A percentile compares a stretch with the other conserved stretches of the same genome.
Conservation (phyloP, 345 rosid species). For the Firmiana major region DNA sequence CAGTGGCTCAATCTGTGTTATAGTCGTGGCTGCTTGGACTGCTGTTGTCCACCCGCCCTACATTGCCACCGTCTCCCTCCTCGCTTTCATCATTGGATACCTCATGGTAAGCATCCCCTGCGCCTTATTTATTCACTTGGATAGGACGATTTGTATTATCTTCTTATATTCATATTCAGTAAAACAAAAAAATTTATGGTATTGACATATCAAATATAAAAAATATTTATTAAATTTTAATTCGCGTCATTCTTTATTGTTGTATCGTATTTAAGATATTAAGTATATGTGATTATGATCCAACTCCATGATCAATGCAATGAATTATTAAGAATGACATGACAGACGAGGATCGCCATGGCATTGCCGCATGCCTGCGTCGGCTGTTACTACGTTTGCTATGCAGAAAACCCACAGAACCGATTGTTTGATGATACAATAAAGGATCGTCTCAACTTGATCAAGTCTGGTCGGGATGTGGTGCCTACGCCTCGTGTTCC, state of each 20-base stretch:
- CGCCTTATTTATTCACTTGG: too few relatives aligned
- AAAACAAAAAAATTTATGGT: too few relatives aligned
- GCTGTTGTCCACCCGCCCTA: conserved; percentile 47
- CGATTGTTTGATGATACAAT: conserved; percentile 68
- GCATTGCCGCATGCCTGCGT: conserved; percentile 94
- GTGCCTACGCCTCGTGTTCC: conserved; percentile 73
- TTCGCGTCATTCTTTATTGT: too few relatives aligned
- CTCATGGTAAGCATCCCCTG: too few relatives aligned
- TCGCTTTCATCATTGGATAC: conserved; percentile 78
- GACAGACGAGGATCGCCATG: conserved; percentile 92
- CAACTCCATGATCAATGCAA: conserved; percentile 11
- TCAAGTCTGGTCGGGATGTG: conserved; percentile 46
- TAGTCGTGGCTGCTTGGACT: conserved; percentile 86
- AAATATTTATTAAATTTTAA: too few relatives aligned
- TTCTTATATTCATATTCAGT: too few relatives aligned
- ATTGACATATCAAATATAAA: too few relatives aligned
- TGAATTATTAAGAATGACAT: conserved; percentile 1
- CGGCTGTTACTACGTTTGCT: conserved; percentile 91
- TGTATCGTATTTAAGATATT: too few relatives aligned
- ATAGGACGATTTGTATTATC: too few relatives aligned
- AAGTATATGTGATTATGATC: too few relatives aligned
- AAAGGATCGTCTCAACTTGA: conserved; percentile 44
- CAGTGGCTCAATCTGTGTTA: conserved; percentile 86
- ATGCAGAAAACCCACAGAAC: conserved; percentile 74
- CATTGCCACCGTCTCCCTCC: conserved; percentile 74